Conservation (phyloP, 257 asterid species). For the Solanum sitiens region DNA sequence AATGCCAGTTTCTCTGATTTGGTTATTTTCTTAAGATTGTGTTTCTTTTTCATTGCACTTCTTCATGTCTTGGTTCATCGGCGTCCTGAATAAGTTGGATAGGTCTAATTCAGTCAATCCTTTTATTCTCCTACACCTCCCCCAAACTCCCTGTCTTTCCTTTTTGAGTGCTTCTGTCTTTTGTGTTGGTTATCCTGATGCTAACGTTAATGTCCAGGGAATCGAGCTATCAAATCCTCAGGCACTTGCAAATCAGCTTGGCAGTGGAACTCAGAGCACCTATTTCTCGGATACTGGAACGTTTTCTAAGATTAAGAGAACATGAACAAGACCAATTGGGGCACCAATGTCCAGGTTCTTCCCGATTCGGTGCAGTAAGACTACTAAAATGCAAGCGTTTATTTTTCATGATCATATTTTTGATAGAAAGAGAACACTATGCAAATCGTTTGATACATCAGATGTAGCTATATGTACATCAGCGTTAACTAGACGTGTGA, state of each 20-base stretch:
- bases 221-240: slow-evolving; percentile 95
- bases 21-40: neutral
- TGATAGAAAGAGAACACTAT: neutral
- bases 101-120: neutral
- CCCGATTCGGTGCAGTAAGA: neutral
- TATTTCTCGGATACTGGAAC: slow-evolving; percentile 91
- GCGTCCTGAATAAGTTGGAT: no score
- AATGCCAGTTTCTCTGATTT: neutral
- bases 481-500: neutral
- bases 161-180: neutral
- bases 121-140: neutral
- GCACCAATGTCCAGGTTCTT: neutral
- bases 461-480: neutral
- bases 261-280: slow-evolving; percentile 85
- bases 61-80: no score
- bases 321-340: slow-evolving; percentile 9
- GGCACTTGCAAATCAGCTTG: slow-evolving; percentile 60
- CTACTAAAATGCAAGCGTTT: neutral
- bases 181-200: neutral
- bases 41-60: neutral
- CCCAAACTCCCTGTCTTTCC: neutral
- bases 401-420: neutral
- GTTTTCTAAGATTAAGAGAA: slow-evolving; percentile 80
- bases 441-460: neutral
- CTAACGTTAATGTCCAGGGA: slow-evolving; percentile 37